Conservation (phyloP, 2,329 filamentous ascomycete species). For the Neonectria punicea region DNA sequence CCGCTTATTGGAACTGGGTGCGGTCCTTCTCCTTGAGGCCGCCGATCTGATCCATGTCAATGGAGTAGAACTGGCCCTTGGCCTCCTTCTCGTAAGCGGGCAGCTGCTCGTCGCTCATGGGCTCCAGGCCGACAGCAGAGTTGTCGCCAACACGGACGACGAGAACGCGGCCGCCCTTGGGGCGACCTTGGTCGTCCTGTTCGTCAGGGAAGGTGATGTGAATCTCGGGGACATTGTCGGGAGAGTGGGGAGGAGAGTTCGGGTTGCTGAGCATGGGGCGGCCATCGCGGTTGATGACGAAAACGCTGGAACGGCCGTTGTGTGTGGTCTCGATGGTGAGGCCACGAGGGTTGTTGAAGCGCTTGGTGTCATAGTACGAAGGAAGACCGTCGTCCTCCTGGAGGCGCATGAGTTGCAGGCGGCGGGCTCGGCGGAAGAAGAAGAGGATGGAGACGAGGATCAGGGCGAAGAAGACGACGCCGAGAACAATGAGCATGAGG, state of each 20-base stretch:
- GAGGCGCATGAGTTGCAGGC: slow-evolving; percentile 53
- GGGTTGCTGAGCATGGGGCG: slow-evolving; percentile 80
- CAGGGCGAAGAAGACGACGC: slow-evolving; percentile 79
- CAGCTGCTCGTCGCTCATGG: slow-evolving; percentile 80
- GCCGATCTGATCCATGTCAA: slow-evolving; percentile 94
- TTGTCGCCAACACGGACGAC: slow-evolving; percentile 91
- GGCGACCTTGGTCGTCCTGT: slow-evolving; percentile 84
- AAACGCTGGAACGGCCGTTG: slow-evolving; percentile 72
- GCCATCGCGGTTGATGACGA: slow-evolving; percentile 83
- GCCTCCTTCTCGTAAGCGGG: slow-evolving; percentile 90
- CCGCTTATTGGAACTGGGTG: slow-evolving; percentile 49
- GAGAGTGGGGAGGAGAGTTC: slow-evolving; percentile 77
- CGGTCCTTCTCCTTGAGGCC: slow-evolving; percentile 90
- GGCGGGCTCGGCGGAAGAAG: slow-evolving; percentile 74
- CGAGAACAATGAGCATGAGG: slow-evolving; percentile 82
- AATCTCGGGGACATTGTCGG: slow-evolving; percentile 91
- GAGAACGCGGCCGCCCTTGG: slow-evolving; percentile 87
- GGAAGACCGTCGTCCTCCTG: slow-evolving; percentile 66
- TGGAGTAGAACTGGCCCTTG: slow-evolving; percentile 84
- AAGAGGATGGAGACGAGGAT: slow-evolving; percentile 75
- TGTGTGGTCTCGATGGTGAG: slow-evolving; percentile 68
- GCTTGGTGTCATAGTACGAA: slow-evolving; percentile 71
- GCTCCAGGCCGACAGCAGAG: slow-evolving; percentile 86
- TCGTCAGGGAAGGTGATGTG: slow-evolving; percentile 98
- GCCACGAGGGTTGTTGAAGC: slow-evolving; percentile 62